phyloP scores from a whole-genome alignment of 139 green algal species.

The Ettlia oleoabundans region DNA sequence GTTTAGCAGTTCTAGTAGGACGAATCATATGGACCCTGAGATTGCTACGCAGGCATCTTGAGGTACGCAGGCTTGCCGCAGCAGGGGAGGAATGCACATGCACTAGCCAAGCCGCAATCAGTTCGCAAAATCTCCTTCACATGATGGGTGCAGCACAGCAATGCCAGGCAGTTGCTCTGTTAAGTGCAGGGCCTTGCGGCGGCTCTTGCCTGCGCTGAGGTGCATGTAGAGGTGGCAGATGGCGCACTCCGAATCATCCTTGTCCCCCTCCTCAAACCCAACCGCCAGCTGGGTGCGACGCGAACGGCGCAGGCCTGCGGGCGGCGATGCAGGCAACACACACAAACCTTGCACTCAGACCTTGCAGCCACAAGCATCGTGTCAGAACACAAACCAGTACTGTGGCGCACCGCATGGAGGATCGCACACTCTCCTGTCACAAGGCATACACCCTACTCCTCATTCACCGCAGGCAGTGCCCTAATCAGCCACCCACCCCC shows the following conservation, averaged over 20 bases:
- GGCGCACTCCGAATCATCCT: conserved; percentile 53
- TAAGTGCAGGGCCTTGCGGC: not conserved
- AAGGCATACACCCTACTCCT: not conserved
- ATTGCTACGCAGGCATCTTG: no score
- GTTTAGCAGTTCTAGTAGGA: no score
- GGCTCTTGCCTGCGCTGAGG: conserved; percentile 1
- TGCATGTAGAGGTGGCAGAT: conserved; percentile 58
- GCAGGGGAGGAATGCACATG: no score
- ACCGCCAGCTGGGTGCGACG: conserved; percentile 6
- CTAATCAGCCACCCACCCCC: no score
- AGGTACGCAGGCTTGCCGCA: no score
- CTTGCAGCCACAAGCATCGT: conserved; percentile 6
- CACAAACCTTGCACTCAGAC: not conserved
- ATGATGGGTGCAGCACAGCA: not conserved
- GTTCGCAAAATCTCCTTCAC: no score
- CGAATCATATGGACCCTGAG: no score
- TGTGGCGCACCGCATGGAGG: no score
- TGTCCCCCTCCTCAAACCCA: conserved; percentile 41
- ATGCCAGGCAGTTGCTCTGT: not conserved
- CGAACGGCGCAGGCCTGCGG: conserved; percentile 32
- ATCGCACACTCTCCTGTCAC: no score
- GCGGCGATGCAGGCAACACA: not conserved
- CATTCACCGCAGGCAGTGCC: no score
- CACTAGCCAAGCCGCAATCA: no score
- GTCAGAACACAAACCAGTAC: no score